Percentiles rank a stretch among this genome's conserved stretches.
These are phyloP conservation scores for Barnettozyma pratensis DNA, from an alignment of 805 yeast species.

Conservation along the genomic window DNA sequence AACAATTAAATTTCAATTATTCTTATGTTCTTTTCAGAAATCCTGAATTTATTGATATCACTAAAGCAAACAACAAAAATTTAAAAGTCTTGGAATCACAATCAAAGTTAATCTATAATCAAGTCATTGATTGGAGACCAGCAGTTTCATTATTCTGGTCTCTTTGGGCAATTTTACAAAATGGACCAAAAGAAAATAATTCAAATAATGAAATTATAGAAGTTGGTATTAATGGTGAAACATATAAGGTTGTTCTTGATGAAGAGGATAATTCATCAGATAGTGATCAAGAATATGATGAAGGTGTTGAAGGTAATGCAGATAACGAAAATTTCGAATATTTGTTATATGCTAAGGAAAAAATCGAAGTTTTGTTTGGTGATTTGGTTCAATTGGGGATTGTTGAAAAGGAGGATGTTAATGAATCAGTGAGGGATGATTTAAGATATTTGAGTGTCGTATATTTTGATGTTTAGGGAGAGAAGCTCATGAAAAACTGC, in stretches of 20 bases:
- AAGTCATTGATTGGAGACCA: constrained; percentile 74
- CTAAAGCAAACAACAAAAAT: constrained; percentile 10
- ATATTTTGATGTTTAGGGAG: constrained; percentile 13
- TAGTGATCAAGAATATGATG: constrained; percentile 25
- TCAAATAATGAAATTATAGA: constrained; percentile 27
- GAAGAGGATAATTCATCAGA: constrained; percentile 21
- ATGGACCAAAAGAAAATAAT: constrained; percentile 34
- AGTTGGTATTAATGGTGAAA: constrained; percentile 54
- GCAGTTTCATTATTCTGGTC: constrained; percentile 78
- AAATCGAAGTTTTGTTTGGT: constrained; percentile 66
- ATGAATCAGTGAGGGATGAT: constrained; percentile 24
- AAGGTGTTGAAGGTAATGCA: constrained; percentile 25
- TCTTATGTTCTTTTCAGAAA: constrained; percentile 64
- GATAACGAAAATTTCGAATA: constrained; percentile 72
- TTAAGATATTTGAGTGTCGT: constrained; percentile 31
- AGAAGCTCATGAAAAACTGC: too few species aligned
- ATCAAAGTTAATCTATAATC: constrained; percentile 53
- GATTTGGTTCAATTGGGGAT: constrained; percentile 65
- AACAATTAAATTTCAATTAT: constrained; percentile 64
- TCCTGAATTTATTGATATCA: constrained; percentile 24
- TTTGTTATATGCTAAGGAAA: constrained; percentile 67
- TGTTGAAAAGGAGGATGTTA: constrained; percentile 28
- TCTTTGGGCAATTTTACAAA: constrained; percentile 87
- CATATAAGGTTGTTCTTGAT: constrained; percentile 31
- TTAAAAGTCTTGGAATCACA: constrained; percentile 32